phyloP scores from a whole-genome alignment of 2,329 filamentous ascomycete genomes.

The Cercospora nicotianae region DNA sequence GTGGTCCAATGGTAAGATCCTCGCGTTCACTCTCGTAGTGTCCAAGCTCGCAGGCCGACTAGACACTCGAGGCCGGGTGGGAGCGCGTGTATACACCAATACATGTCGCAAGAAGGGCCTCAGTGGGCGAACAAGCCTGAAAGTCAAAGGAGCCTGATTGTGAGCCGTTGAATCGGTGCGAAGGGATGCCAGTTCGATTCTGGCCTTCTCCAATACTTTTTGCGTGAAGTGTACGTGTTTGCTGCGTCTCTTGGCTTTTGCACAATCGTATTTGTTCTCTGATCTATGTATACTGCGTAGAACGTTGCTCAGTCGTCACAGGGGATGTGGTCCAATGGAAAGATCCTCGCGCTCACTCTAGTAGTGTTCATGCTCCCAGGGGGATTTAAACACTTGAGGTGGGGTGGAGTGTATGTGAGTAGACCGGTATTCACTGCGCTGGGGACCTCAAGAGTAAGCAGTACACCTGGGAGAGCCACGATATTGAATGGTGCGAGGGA shows the following conservation, averaged over 20 bases:
- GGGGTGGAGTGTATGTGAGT: not conserved
- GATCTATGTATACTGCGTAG: too few species aligned
- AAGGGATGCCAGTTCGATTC: conserved; percentile 10
- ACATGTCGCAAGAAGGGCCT: not conserved
- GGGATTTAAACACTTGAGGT: not conserved
- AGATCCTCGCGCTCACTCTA: conserved; percentile 2
- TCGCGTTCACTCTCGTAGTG: not conserved
- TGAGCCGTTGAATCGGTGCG: not conserved
- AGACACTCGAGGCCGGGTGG: not conserved
- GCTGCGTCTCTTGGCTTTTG: not conserved
- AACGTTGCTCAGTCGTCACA: not conserved
- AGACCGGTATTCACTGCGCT: not conserved
- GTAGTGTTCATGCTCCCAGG: not conserved
- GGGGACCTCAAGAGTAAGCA: not conserved
- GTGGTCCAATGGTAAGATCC: conserved; percentile 12
- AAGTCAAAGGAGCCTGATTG: not conserved
- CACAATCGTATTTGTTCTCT: too few species aligned
- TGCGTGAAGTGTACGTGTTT: not conserved
- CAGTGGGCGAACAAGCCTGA: not conserved
- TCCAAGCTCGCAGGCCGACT: not conserved
- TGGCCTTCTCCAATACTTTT: conserved; percentile 9
- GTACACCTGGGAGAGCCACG: not conserved
- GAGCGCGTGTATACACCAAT: not conserved
- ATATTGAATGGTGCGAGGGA: conserved; percentile 1
- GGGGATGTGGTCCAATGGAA: conserved; percentile 5